Base-by-base conservation (phyloP, 192 early-diverging fungal genomes). In the Oehlia diaphana region DNA sequence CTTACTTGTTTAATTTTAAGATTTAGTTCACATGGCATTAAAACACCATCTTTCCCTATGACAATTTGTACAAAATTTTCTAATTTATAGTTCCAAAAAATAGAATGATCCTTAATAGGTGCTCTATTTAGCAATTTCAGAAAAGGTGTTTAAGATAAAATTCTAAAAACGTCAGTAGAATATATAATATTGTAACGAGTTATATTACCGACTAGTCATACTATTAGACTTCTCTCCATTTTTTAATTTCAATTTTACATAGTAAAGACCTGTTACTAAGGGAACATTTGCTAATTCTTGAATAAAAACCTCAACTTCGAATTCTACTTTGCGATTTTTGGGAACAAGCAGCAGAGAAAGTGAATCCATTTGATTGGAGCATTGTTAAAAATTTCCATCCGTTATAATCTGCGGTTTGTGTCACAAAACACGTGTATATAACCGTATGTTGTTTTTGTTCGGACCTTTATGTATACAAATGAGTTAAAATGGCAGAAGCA, bases 221-320 rank as follows among this genome's bases (percentile, higher is more conserved):
- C 84, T 84, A 72, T 44, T 79, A 12, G 81, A 47, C 63, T 79
- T 71, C 23, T 68, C 74, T 23, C 83, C 84, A 74, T 88, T 74
- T 76, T 89, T 88, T 26, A 92, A 84, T 72, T 84, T 90, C 93
- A 94, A 96, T 82, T 95, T 94, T 49, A 89, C 89, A 85, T 89
- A 94, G 80, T 94, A 96, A 65, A 91, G 84, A 2, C 95, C 95
- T 80, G 84, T 88, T 23, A 95, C 91, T 63, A 93, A 91, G 23
- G 95, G 95, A 49, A 96, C 88, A 82, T 94, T 94, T 80, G 89
- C 89, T 68, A 96, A 82, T 81, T 96, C 95, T 74, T 94, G 88
- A 26, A 96, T 85, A 39, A 88, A 72, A 74, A 92, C 85, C 37
- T 79, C 81, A 65, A 89, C 84, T 69, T 89, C 82, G 83, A 93